Percentiles rank a stretch among this genome's conserved stretches.
These are phyloP conservation scores for Westerdykella sp. DNA, from an alignment of 2,329 filamentous ascomycete species.

Conservation along the genomic window DNA sequence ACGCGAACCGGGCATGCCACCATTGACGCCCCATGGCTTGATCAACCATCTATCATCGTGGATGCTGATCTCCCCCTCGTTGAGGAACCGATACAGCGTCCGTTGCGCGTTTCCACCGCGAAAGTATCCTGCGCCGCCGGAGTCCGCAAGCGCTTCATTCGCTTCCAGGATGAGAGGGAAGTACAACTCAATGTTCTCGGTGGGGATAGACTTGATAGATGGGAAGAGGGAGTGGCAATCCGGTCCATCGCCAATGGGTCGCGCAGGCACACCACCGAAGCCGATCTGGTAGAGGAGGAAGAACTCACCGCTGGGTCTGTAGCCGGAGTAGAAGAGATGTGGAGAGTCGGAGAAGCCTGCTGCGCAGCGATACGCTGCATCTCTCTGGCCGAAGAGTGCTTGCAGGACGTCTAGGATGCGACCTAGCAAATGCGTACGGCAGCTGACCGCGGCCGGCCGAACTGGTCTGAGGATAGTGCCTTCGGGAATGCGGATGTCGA, in stretches of 20 bases:
- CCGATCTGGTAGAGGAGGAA: slow-evolving; percentile 48
- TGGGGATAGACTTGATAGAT: slow-evolving; percentile 47
- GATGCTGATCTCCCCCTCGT: slow-evolving; percentile 43
- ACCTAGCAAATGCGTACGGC: slow-evolving; percentile 45
- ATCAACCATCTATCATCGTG: slow-evolving; percentile 48
- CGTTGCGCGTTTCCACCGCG: slow-evolving; percentile 47
- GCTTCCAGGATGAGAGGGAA: slow-evolving; percentile 46
- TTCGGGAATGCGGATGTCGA: slow-evolving; percentile 43
- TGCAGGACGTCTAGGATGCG: slow-evolving; percentile 47
- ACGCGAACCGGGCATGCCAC: slow-evolving; percentile 41
- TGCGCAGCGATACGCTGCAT: slow-evolving; percentile 43
- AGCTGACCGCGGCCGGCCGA: slow-evolving; percentile 44
- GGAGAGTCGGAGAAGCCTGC: slow-evolving; percentile 48
- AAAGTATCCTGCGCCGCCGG: slow-evolving; percentile 44
- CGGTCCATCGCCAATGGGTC: slow-evolving; percentile 44
- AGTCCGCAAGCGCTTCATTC: slow-evolving; percentile 45
- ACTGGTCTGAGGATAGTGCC: slow-evolving; percentile 44
- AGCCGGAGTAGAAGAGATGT: slow-evolving; percentile 48
- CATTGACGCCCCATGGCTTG: slow-evolving; percentile 46
- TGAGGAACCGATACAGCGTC: slow-evolving; percentile 44
- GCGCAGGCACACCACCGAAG: slow-evolving; percentile 46
- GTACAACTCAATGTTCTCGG: slow-evolving; percentile 45
- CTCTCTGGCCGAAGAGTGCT: slow-evolving; percentile 45
- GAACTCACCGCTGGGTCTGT: slow-evolving; percentile 45
- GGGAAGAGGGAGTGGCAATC: slow-evolving; percentile 49